Evolutionary conservation across 2,329 filamentous ascomycete species (phyloP).

Genomic region (Nemania diffusa): DNA sequence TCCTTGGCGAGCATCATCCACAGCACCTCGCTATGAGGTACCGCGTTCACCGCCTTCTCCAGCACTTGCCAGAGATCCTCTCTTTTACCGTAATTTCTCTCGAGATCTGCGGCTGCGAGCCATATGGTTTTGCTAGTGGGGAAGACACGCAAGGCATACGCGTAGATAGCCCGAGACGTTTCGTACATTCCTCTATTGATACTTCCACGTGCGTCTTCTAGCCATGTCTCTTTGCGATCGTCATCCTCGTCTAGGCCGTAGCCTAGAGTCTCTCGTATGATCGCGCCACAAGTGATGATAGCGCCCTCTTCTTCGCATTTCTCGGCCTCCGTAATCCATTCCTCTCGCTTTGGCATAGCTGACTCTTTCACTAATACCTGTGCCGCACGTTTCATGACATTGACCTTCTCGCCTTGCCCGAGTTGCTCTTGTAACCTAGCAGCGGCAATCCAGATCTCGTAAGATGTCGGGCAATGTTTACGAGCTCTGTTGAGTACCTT

Average conservation of each 20-base stretch:
- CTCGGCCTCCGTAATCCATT: conserved; percentile 96
- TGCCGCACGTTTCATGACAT: conserved; percentile 94
- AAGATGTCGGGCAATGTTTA: conserved; percentile 90
- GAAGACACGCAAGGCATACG: conserved; percentile 89
- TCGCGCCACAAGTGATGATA: conserved; percentile 84
- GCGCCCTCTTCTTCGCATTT: conserved; percentile 94
- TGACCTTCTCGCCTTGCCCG: conserved; percentile 81
- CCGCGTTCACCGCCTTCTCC: conserved; percentile 93
- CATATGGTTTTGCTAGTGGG: conserved; percentile 88
- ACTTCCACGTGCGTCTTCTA: conserved; percentile 87
- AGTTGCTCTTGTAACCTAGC: conserved; percentile 89
- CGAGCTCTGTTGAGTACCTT: conserved; percentile 95
- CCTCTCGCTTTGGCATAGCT: conserved; percentile 96
- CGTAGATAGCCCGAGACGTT: conserved; percentile 92
- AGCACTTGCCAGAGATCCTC: conserved; percentile 86
- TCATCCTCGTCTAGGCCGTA: conserved; percentile 96
- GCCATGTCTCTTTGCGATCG: conserved; percentile 94
- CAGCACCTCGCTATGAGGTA: conserved; percentile 87
- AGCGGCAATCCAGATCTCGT: conserved; percentile 97
- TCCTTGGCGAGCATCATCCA: conserved; percentile 98
- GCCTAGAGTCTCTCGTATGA: conserved; percentile 91
- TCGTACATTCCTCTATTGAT: conserved; percentile 85
- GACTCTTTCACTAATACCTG: conserved; percentile 89
- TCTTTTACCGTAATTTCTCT: conserved; percentile 86
- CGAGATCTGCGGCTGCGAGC: conserved; percentile 89